phyloP scores from a whole-genome alignment of 2,329 filamentous ascomycete genomes.

The Stagonosporopsis rhizophila region DNA sequence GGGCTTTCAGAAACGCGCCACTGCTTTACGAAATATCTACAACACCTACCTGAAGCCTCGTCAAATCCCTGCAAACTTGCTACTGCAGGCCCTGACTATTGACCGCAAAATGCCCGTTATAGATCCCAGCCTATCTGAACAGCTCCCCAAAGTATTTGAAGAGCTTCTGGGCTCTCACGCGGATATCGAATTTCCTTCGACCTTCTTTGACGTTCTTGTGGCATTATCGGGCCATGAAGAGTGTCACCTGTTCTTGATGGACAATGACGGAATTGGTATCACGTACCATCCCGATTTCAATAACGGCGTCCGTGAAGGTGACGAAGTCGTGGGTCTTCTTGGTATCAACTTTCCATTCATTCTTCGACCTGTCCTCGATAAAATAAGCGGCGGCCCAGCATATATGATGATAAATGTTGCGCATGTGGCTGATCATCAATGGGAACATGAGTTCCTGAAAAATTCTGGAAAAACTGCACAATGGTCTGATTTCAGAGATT shows the following conservation, averaged over 20 bases:
- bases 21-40: background rate
- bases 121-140: background rate
- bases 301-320: constrained; percentile 5
- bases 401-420: constrained; percentile 23
- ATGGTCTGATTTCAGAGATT: background rate
- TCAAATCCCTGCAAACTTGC: background rate
- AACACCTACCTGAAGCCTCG: background rate
- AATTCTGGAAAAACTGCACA: background rate
- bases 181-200: constrained; percentile 1
- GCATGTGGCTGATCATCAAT: constrained; percentile 11
- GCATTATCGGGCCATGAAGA: constrained; percentile 1
- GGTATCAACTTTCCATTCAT: constrained; percentile 28
- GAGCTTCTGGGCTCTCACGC: background rate
- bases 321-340: constrained; percentile 23
- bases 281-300: constrained; percentile 5
- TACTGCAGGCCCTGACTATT: constrained; percentile 1
- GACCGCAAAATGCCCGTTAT: constrained; percentile 1
- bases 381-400: background rate
- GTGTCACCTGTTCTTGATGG: background rate
- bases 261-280: background rate
- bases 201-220: background rate
- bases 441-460: constrained; percentile 15
- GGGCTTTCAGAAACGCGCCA: background rate
- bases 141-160: background rate
- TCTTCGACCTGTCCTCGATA: background rate